Conservation (phyloP, 2,329 filamentous ascomycete species). For the Microcera coccophila region DNA sequence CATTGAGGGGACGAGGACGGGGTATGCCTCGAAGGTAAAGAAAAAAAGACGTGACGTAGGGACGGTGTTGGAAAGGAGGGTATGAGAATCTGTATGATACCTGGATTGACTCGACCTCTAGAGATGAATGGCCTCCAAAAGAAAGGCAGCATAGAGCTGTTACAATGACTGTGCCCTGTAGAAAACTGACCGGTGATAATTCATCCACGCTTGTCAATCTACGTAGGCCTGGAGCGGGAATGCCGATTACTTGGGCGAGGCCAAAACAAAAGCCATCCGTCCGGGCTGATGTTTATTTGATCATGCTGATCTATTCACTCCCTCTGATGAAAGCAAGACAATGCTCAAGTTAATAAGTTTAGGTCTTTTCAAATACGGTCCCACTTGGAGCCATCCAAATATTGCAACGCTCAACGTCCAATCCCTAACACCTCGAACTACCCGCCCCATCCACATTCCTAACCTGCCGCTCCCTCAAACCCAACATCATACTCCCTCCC, state of each 20-base stretch:
- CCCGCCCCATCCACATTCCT: neutral
- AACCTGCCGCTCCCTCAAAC: constrained; percentile 24
- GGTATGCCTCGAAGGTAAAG: constrained; percentile 81
- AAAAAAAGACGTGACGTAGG: constrained; percentile 17
- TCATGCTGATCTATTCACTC: too few relatives aligned
- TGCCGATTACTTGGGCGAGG: too few relatives aligned
- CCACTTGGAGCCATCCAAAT: too few relatives aligned
- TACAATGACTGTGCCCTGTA: neutral
- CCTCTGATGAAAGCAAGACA: neutral
- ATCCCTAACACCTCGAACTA: constrained; percentile 1
- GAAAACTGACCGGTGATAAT: too few relatives aligned
- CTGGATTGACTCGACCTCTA: constrained; percentile 26
- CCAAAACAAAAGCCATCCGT: too few relatives aligned
- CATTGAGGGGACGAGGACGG: constrained; percentile 75
- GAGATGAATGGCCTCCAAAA: constrained; percentile 24
- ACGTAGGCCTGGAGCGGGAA: too few relatives aligned
- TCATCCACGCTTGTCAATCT: too few relatives aligned
- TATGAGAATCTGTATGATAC: constrained; percentile 37
- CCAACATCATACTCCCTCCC: constrained; percentile 29
- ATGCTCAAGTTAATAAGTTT: neutral
- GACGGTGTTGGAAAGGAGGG: constrained; percentile 12
- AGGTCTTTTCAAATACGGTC: neutral
- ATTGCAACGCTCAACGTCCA: neutral
- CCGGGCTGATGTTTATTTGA: too few relatives aligned
- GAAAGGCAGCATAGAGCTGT: constrained; percentile 1